Base-by-base conservation (phyloP, 192 early-diverging fungal genomes). In the Podila epicladia region DNA sequence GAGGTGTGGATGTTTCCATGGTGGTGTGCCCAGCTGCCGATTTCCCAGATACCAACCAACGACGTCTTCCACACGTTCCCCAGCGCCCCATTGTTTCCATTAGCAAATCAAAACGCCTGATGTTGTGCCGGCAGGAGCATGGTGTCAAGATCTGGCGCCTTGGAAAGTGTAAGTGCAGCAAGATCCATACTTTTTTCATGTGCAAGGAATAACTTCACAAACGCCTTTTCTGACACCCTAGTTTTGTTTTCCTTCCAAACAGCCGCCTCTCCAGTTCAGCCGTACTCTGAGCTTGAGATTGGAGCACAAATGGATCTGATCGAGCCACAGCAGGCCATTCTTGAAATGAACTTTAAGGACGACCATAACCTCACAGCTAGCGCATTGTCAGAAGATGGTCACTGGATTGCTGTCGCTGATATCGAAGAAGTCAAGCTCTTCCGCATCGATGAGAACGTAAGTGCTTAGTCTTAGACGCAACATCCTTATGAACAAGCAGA, bases 341-440 rank as follows among this genome's bases (percentile, higher is more conserved):
- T 96, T 61, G 91, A 92, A 55, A 87, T 99, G 83, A 91, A 94
- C 68, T 85, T 96, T 19, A 94, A 92, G 72, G 87, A 85, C 22
- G 86, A 87, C 28, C 89, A 89, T 26, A 92, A 94, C 70, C 82
- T 97, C 41, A 87, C 89, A 4, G 83, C 92, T 37, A 87, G 90
- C 70, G 88, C 91, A 4, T 87, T 99, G 9, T 97, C 96, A 26
- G 84, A 92, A 60, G 89, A 96, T 76, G 96, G 95, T 19, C 64
- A 84, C 13, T 94, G 95, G 91, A 89, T 99, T 62, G 94, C 94
- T 3, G 92, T 93, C 8, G 89, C 96, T 22, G 93, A 96, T 71
- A 87, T 92, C 24, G 89, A 93, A 50, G 86, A 88, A 20, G 84
- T 92, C 49, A 87, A 87, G 72, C 72, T 95, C 4, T 95, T 89